Evolutionary conservation across 2,329 filamentous ascomycete species (phyloP).

Genomic region (Raffaelea ambrosiae): DNA sequence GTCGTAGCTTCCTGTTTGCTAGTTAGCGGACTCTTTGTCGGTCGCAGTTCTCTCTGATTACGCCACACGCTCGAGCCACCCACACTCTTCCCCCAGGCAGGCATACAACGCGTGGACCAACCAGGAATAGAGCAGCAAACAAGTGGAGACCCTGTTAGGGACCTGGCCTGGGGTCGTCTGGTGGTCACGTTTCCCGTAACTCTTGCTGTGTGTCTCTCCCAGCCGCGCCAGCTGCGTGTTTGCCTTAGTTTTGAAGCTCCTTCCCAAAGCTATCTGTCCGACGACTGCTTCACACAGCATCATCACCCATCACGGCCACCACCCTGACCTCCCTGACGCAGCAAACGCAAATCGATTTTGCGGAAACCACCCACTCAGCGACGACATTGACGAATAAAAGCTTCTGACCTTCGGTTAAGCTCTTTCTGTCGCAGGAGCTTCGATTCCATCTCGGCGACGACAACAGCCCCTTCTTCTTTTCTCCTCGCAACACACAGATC

Average conservation of each 20-base stretch:
- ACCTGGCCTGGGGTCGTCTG: too few species aligned
- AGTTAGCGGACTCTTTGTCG: neutral
- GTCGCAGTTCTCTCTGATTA: neutral
- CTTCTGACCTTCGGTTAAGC: too few species aligned
- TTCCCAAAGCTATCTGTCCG: neutral
- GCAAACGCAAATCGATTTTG: too few species aligned
- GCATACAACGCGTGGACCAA: slow-evolving; percentile 4
- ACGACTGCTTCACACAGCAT: too few species aligned
- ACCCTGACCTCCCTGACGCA: too few species aligned
- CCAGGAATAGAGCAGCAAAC: slow-evolving; percentile 1
- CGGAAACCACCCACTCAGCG: too few species aligned
- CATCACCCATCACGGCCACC: too few species aligned
- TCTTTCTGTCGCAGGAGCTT: neutral
- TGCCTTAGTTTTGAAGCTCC: neutral
- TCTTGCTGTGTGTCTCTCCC: neutral
- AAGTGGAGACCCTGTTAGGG: neutral
- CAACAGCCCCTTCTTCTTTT: neutral
- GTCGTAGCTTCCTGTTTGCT: too few species aligned
- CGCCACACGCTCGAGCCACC: neutral
- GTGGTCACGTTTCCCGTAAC: slow-evolving; percentile 12
- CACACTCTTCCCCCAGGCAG: neutral
- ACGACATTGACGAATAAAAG: too few species aligned
- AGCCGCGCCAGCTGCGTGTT: slow-evolving; percentile 26
- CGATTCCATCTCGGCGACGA: neutral
- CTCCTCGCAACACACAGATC: neutral